A percentile compares a stretch with the other conserved stretches of the same genome.
Evolutionary conservation across 129 eudicot genomes (phyloP).

Genomic region (Lonicera japonica): DNA sequence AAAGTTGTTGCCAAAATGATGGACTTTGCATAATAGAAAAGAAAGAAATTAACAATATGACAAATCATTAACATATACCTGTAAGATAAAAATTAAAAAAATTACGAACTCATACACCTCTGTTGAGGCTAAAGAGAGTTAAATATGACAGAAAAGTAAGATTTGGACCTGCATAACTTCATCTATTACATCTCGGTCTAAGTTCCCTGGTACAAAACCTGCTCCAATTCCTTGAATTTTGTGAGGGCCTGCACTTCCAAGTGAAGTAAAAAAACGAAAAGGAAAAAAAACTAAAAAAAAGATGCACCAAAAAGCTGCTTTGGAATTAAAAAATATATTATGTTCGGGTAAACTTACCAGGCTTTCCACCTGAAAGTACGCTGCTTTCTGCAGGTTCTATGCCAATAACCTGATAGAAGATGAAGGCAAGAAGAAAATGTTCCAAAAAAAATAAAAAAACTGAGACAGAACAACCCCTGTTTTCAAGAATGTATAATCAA

Average conservation of each 20-base stretch:
- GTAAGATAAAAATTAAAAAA: too few relatives aligned
- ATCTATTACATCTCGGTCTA: constrained; percentile 76
- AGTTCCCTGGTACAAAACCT: constrained; percentile 93
- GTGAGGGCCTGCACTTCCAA: constrained; percentile 96
- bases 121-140: too few relatives aligned
- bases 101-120: too few relatives aligned
- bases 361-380: constrained; percentile 94
- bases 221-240: constrained; percentile 99
- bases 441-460: too few relatives aligned
- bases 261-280: constrained; percentile 16
- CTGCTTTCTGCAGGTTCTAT: constrained; percentile 95
- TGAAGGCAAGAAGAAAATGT: constrained; percentile 9
- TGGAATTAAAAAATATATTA: background rate
- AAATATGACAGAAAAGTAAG: background rate
- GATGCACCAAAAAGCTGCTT: background rate
- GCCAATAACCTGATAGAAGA: constrained; percentile 65
- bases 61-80: too few relatives aligned
- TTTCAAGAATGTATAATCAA: background rate
- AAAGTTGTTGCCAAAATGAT: too few relatives aligned
- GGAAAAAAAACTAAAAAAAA: constrained; percentile 4
- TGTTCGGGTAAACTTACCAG: constrained; percentile 52
- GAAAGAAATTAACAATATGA: background rate
- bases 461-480: background rate
- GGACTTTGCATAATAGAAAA: too few relatives aligned
- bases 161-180: constrained; percentile 86